phyloP scores from a whole-genome alignment of 768 basidiomycete genomes.

The Leccinellum rugosiceps region DNA sequence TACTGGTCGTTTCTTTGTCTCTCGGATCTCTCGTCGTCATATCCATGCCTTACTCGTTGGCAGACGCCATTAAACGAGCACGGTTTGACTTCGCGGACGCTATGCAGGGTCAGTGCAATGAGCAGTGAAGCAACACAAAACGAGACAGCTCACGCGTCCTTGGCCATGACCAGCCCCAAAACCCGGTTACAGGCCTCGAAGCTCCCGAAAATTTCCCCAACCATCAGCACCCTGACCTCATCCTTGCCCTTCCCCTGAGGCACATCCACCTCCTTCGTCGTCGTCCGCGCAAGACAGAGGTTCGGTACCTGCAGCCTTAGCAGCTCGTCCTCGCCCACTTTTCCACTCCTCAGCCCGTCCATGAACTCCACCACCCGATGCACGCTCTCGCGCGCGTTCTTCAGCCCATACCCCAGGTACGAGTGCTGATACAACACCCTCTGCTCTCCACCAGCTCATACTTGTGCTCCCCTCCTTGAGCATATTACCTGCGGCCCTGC shows the following conservation, averaged over 20 bases:
- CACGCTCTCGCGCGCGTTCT: conserved; percentile 79
- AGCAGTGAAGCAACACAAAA: background rate
- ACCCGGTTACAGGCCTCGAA: conserved; percentile 86
- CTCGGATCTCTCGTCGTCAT: too few relatives aligned
- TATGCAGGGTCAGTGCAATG: conserved; percentile 19
- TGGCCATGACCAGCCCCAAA: conserved; percentile 87
- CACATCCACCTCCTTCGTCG: conserved; percentile 60
- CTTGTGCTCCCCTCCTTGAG: conserved; percentile 88
- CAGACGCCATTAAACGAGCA: conserved; percentile 98
- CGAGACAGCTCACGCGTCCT: conserved; percentile 71
- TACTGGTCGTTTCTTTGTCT: too few relatives aligned
- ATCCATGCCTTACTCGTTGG: conserved; percentile 32
- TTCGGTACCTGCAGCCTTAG: conserved; percentile 39
- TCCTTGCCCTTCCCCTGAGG: conserved; percentile 38
- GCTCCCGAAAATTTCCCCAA: conserved; percentile 73
- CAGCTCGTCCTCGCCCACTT: conserved; percentile 2
- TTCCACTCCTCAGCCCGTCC: conserved; percentile 38
- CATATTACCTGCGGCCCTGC: conserved; percentile 27
- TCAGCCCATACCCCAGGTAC: conserved; percentile 94
- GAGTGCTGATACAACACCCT: conserved; percentile 94
- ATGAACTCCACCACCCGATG: conserved; percentile 93
- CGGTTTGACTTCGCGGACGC: conserved; percentile 86
- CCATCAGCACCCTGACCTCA: conserved; percentile 75
- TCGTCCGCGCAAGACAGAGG: conserved; percentile 77
- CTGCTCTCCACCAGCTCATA: conserved; percentile 69